A percentile compares a stretch with the other conserved stretches of the same genome.
These are phyloP conservation scores for Xylaria arbuscula DNA, from an alignment of 2,329 filamentous ascomycete species.

Conservation along the genomic window DNA sequence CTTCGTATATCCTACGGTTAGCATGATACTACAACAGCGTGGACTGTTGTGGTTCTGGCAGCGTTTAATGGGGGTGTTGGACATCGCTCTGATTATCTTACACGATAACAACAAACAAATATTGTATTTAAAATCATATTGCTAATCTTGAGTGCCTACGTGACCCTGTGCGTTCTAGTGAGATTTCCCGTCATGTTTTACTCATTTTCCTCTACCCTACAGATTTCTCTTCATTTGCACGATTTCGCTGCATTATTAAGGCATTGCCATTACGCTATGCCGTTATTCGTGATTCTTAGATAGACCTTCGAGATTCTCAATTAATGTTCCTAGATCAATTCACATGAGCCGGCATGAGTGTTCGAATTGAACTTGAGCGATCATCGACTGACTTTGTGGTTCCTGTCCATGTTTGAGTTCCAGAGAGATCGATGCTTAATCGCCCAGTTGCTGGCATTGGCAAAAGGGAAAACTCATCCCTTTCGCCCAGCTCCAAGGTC, in stretches of 20 bases:
- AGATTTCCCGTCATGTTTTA: no score
- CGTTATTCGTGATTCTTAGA: neutral
- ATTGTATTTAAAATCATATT: no score
- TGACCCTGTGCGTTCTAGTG: no score
- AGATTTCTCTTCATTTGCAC: no score
- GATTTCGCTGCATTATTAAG: neutral
- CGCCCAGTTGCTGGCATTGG: neutral
- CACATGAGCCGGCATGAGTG: neutral
- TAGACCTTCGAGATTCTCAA: neutral
- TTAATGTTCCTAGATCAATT: neutral
- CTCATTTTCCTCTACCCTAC: no score
- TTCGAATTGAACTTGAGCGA: neutral
- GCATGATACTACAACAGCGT: no score
- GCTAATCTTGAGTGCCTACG: no score
- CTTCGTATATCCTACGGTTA: no score
- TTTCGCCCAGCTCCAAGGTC: neutral
- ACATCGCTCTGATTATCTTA: no score
- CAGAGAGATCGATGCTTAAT: neutral
- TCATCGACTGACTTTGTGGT: neutral
- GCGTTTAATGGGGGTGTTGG: no score
- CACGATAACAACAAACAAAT: no score
- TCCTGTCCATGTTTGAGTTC: neutral
- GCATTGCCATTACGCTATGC: neutral
- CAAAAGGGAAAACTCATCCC: neutral
- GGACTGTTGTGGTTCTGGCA: no score